Conservation (phyloP, 495 filamentous ascomycete genomes). For the Cryomyces antarcticus region DNA sequence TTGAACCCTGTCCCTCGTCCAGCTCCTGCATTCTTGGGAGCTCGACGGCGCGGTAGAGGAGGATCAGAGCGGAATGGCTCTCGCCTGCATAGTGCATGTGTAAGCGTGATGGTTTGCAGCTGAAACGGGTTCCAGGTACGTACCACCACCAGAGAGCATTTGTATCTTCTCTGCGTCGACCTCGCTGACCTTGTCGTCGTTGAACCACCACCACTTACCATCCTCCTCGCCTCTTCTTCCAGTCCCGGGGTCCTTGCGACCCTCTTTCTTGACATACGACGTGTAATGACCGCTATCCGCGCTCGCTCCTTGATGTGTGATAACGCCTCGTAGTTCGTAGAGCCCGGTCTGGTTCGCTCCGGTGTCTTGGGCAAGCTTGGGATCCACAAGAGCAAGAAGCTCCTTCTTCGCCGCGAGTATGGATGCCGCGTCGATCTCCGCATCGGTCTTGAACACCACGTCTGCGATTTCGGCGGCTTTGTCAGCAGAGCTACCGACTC, state of each 20-base stretch:
- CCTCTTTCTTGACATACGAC: conserved; percentile 85
- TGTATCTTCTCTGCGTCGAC: conserved; percentile 84
- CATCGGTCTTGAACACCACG: conserved; percentile 74
- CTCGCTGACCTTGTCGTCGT: conserved; percentile 92
- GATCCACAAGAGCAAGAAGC: conserved; percentile 51
- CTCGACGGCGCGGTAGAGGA: conserved; percentile 76
- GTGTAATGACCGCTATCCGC: conserved; percentile 98
- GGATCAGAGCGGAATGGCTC: conserved; percentile 80
- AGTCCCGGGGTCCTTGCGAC: conserved; percentile 37
- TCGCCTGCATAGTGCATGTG: conserved; percentile 32
- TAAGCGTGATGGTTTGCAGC: background rate
- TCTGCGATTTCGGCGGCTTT: conserved; percentile 54
- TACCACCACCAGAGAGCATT: conserved; percentile 72
- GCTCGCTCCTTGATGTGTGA: conserved; percentile 94
- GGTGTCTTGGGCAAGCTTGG: conserved; percentile 47
- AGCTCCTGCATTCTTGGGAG: conserved; percentile 31
- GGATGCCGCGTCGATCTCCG: conserved; percentile 62
- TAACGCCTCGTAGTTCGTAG: conserved; percentile 82
- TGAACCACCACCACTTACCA: conserved; percentile 99
- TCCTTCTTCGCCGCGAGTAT: conserved; percentile 68
- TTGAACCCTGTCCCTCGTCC: conserved; percentile 6
- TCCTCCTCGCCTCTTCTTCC: conserved; percentile 61
- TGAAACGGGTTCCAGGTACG: conserved; percentile 9
- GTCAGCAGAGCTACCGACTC: conserved; percentile 17
- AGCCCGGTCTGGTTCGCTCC: conserved; percentile 81